Percentiles rank a stretch among this genome's conserved stretches.
Conservation (phyloP, 441 rosid species). For the Jatropha multifida region DNA sequence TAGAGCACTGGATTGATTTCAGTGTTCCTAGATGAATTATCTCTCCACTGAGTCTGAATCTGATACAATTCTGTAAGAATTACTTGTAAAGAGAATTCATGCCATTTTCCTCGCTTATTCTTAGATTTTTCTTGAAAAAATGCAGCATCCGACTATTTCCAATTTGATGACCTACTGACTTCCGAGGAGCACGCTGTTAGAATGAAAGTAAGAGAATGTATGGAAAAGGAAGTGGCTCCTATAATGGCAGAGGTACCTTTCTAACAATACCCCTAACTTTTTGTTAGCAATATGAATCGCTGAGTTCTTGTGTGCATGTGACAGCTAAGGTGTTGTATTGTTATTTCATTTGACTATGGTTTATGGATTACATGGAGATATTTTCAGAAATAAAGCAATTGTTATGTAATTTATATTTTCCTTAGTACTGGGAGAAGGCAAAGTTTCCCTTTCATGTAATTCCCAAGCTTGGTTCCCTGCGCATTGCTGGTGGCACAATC, state of each 20-base stretch:
- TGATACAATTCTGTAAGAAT: not conserved
- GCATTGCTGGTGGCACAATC: conserved; percentile 80
- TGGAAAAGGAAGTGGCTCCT: conserved; percentile 95
- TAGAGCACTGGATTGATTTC: not conserved
- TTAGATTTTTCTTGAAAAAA: conserved; percentile 7
- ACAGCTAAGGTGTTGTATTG: not conserved
- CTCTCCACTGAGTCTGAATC: not conserved
- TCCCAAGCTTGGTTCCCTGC: conserved; percentile 68
- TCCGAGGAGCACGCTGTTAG: conserved; percentile 69
- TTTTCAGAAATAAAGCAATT: not conserved
- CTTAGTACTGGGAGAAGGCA: conserved; percentile 98
- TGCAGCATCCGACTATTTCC: conserved; percentile 84
- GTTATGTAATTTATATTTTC: conserved; percentile 15
- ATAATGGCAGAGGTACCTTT: conserved; percentile 67
- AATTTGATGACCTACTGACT: conserved; percentile 69
- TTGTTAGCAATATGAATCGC: not conserved
- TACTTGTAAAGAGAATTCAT: not conserved
- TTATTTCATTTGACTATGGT: not conserved
- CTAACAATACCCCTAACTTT: not conserved
- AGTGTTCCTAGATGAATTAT: not conserved
- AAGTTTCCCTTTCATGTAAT: conserved; percentile 86
- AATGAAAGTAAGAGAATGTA: conserved; percentile 64
- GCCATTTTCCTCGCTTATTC: conserved; percentile 1
- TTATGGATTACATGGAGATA: not conserved
- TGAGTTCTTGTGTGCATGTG: not conserved